Conservation (phyloP, 768 basidiomycete species). For the Fomitopsis pulvina region DNA sequence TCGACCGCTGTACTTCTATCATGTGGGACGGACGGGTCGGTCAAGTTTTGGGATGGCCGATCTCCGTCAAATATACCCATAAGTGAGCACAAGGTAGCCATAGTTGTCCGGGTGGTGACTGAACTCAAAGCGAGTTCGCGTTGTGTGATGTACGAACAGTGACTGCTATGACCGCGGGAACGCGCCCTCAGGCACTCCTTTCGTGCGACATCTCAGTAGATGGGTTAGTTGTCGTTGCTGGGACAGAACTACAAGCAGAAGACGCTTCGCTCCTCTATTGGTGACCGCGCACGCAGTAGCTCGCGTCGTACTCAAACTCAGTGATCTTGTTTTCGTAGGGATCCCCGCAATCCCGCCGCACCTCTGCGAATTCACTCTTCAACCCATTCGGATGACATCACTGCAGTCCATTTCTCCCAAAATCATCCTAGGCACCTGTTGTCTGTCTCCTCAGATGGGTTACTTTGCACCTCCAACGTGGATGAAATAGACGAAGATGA, state of each 20-base stretch:
- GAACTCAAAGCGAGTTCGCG: slow-evolving; percentile 20
- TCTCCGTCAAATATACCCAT: slow-evolving; percentile 42
- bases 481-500: slow-evolving; percentile 86
- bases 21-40: slow-evolving; percentile 63
- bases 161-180: slow-evolving; percentile 15
- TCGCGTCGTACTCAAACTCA: background rate
- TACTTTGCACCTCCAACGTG: slow-evolving; percentile 65
- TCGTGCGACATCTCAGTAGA: slow-evolving; percentile 67
- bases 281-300: slow-evolving; percentile 31
- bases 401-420: slow-evolving; percentile 54
- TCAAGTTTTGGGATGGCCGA: slow-evolving; percentile 74
- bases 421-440: slow-evolving; percentile 43
- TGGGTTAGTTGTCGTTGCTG: slow-evolving; percentile 71
- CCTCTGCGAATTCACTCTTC: slow-evolving; percentile 74
- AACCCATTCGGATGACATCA: slow-evolving; percentile 93
- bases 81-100: slow-evolving; percentile 38
- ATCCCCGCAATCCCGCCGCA: slow-evolving; percentile 68
- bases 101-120: slow-evolving; percentile 13
- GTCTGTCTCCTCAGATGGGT: slow-evolving; percentile 82
- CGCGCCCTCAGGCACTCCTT: slow-evolving; percentile 33
- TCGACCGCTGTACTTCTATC: slow-evolving; percentile 46
- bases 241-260: slow-evolving; percentile 73
- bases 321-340: slow-evolving; percentile 43
- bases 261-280: slow-evolving; percentile 85
- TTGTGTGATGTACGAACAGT: slow-evolving; percentile 14